Base-by-base conservation (phyloP, 2,329 filamentous ascomycete genomes). In the Ceratocystis cacaofunesta region DNA sequence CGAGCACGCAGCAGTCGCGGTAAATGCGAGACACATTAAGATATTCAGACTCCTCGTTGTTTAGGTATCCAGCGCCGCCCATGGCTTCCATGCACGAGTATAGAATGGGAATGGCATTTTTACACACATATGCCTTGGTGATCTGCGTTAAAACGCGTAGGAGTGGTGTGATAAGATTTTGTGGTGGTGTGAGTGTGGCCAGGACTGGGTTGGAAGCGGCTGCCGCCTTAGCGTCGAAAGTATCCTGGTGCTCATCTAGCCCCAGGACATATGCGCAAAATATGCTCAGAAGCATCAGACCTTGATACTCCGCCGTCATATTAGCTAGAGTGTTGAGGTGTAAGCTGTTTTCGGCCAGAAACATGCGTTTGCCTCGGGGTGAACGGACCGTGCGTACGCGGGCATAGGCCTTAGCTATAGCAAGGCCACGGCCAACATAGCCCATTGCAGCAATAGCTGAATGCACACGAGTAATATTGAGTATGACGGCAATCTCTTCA, bases 21-120 rank as follows among this genome's bases (percentile, higher is more conserved):
- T 84, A 84, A 0, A 89, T 75, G 5, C 85, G 79, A 0, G 86
- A 80, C 2, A 90, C 75, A 70, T 90, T 90, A 66, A 88, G 76
- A 46, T 83, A 79, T 62, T 85, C 83, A 66, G 84, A 81, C 67
- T 83, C 80, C 46, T 80, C 77, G 69, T 75, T 83, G 70, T 85
- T 78, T 28, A 86, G 78, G 69, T 87, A 88, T 0, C 86, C 85
- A 0, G 88, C 80, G 0, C 85, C 85, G 6, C 85, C 85, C 0
- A 88, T 76, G 1, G 79, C 77, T 70, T 87, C 85, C 81, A 88
- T 85, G 70, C 80, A 83, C 15, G 77, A 77, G 69, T 79, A 79
- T 19, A 86, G 71, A 2, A 80, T 76, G 7, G 75, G 75, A 52
- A 82, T 79, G 6, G 76, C 75, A 8, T 75, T 74, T 69, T 78